These are phyloP conservation scores for Fusarium sp. DNA, from an alignment of 2,329 filamentous ascomycete species.

Conservation along the genomic window DNA sequence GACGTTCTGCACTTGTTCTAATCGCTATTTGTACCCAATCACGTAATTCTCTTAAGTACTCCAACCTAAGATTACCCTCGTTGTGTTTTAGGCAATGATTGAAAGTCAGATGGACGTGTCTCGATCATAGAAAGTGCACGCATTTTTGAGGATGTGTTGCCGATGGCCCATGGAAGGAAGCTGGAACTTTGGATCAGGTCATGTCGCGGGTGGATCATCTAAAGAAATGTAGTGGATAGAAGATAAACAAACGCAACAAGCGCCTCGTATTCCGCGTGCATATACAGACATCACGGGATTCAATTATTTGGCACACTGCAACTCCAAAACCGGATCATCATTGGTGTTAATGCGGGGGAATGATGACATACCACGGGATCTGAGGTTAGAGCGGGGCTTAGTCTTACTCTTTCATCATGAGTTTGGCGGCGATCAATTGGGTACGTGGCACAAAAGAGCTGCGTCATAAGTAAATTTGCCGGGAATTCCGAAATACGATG, in stretches of 20 bases:
- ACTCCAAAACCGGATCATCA: background rate
- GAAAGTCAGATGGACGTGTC: no score
- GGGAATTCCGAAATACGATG: background rate
- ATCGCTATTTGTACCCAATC: no score
- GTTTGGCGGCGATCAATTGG: background rate
- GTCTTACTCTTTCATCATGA: background rate
- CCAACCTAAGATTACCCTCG: no score
- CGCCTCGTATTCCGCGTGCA: background rate
- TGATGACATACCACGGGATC: background rate
- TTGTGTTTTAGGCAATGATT: no score
- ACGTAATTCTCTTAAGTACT: no score
- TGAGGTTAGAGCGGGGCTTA: background rate
- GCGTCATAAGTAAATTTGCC: background rate
- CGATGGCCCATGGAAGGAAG: no score
- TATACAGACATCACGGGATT: background rate
- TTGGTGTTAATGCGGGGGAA: background rate
- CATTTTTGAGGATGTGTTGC: accelerated
- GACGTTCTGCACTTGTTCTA: no score
- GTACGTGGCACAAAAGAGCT: background rate
- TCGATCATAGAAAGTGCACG: no score
- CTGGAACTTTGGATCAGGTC: no score
- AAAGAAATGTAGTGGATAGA: no score
- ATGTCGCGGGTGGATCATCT: no score
- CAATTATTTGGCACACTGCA: background rate
- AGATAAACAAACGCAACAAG: no score